Base-by-base conservation (phyloP, 371 early-diverging fungal species). In the Gilbertella persicaria region DNA sequence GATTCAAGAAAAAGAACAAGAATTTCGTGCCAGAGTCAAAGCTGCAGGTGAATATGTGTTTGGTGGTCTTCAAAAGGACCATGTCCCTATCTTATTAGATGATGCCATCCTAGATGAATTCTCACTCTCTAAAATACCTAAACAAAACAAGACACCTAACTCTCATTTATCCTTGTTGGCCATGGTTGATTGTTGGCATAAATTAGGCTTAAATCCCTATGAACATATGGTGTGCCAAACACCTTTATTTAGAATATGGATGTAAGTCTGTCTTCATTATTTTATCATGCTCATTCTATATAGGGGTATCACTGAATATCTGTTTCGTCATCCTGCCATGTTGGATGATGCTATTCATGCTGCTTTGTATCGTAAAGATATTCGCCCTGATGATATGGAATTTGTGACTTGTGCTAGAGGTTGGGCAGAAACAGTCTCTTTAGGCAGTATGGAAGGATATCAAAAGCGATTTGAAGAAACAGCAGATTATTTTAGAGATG, bases 191-290 rank as follows among this genome's bases (percentile, higher is more conserved):
- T 95, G 95, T 55, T 97, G 98, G 98, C 75, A 90, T 67, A 71
- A 73, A 14, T 76, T 94, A 56, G 66, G 72, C 19, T 84, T 94
- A 68, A 88, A 92, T 50, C 97, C 98, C 10, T 98, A 96, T 65
- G 90, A 93, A 38, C 94, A 94, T 64, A 82, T 98, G 69, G 89
- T 96, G 4, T 95, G 96, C 52, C 94, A 95, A 69, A 98, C 98
- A 2, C 98, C 98, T 3, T 82, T 94, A 16, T 98, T 98, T 71
- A 80, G 96, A 23, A 76, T 96, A 50, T 93, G 95, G 90, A 82
- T 94, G 78, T 86, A 82, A 73, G 75, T 36, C 13, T 44, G 19
- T 23, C 24, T 29, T 56, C n/a, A 21, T 25, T 35, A 9, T 45
- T 20, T 40, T 40, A 37, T 50, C 51, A 19, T 44, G 41, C 4